phyloP scores from a whole-genome alignment of 805 yeast species.

The Zygotorulaspora chibaensis region DNA sequence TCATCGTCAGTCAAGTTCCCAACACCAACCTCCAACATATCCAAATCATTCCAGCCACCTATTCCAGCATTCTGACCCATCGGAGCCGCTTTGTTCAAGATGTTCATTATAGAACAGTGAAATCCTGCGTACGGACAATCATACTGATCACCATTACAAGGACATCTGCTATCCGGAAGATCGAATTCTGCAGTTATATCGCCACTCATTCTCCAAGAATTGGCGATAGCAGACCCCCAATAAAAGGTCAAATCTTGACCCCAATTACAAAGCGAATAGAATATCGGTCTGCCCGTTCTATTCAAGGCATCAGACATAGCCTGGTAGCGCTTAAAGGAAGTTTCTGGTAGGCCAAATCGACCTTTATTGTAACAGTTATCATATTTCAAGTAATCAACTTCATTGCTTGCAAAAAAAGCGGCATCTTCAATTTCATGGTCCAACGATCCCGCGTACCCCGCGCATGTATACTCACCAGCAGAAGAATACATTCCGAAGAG shows the following conservation, averaged over 20 bases:
- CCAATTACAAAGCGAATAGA: conserved; percentile 31
- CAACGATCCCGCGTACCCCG: conserved; percentile 32
- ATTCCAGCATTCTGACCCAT: conserved; percentile 28
- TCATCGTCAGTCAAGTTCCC: conserved; percentile 32
- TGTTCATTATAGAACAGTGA: conserved; percentile 27
- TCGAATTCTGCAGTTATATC: conserved; percentile 19
- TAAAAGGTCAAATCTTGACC: conserved; percentile 33
- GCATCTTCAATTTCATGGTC: conserved; percentile 32
- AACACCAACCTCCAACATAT: conserved; percentile 32
- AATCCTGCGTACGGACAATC: conserved; percentile 28
- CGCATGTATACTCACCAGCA: conserved; percentile 35
- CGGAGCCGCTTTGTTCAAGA: conserved; percentile 30
- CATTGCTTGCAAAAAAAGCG: conserved; percentile 28
- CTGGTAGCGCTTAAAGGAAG: conserved; percentile 28
- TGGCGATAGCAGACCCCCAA: conserved; percentile 30
- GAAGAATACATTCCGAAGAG: conserved; percentile 35
- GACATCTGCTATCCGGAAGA: conserved; percentile 27
- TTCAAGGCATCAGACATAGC: conserved; percentile 31
- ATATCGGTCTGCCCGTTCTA: conserved; percentile 30
- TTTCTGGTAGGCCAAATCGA: conserved; percentile 25
- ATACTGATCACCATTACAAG: conserved; percentile 24
- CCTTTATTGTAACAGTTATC: conserved; percentile 35
- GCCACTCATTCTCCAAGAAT: conserved; percentile 25
- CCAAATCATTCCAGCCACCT: conserved; percentile 30
- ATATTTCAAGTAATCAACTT: conserved; percentile 33